Evolutionary conservation across 1,284 basidiomycete genomes (phyloP).

Genomic region (Microbotryomycetes sp.): DNA sequence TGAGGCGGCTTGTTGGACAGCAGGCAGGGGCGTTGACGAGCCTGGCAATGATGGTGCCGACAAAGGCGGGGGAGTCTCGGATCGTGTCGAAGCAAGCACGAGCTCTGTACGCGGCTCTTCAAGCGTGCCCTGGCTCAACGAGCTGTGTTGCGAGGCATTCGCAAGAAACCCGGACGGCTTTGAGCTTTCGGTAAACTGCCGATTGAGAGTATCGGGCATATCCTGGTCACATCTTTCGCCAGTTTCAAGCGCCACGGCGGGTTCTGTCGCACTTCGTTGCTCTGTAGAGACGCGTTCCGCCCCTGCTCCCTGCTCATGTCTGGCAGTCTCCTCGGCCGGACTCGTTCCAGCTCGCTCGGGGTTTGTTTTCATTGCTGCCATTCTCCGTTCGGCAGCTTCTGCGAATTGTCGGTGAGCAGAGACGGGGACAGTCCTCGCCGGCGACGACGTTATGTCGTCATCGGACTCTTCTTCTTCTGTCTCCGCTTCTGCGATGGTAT

Average conservation of each 20-base stretch:
- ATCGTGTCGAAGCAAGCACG: background rate
- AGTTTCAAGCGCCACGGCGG: background rate
- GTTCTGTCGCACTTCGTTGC: background rate
- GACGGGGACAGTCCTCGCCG: conserved; percentile 1
- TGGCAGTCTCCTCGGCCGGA: background rate
- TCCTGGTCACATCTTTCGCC: too few species aligned
- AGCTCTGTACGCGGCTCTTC: background rate
- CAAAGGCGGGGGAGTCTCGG: background rate
- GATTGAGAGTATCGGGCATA: too few species aligned
- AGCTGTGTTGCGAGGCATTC: too few species aligned
- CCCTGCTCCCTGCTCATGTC: background rate
- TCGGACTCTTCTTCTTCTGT: background rate
- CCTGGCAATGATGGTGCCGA: background rate
- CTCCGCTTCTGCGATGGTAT: background rate
- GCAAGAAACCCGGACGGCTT: background rate
- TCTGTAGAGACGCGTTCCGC: background rate
- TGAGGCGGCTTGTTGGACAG: background rate
- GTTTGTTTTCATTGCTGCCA: background rate
- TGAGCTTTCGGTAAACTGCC: too few species aligned
- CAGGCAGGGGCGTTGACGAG: background rate
- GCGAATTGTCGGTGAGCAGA: conserved; percentile 13
- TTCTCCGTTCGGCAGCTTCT: conserved; percentile 26
- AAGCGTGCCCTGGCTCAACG: background rate
- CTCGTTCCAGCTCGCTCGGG: background rate
- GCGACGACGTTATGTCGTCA: background rate